Percentiles rank a stretch among this genome's conserved stretches.
phyloP scores from a whole-genome alignment of 2,329 filamentous ascomycete genomes.

The Aspergillus ustus region DNA sequence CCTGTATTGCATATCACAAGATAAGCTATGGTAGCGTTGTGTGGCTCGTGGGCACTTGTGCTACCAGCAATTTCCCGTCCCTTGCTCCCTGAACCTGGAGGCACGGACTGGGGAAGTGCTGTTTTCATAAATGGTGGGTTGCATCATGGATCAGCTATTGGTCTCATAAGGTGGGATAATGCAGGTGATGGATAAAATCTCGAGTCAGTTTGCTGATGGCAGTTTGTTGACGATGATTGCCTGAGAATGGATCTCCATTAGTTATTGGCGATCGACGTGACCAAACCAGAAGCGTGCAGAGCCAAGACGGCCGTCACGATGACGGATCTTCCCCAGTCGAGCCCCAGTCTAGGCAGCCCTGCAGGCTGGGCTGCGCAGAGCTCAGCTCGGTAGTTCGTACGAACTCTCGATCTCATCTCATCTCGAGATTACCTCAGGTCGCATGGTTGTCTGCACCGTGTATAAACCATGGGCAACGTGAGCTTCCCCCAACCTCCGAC shows the following conservation, averaged over 20 bases:
- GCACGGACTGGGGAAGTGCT: background rate
- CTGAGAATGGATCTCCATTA: background rate
- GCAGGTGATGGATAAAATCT: background rate
- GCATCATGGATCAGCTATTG: background rate
- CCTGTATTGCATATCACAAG: background rate
- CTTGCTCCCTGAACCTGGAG: background rate
- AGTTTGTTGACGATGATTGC: background rate
- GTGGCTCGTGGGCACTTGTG: background rate
- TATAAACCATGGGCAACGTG: background rate
- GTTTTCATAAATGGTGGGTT: background rate
- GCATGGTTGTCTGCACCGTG: background rate
- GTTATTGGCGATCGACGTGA: background rate
- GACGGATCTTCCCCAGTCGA: background rate
- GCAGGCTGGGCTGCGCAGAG: background rate
- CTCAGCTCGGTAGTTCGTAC: background rate
- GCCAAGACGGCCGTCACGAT: background rate
- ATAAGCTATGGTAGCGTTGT: background rate
- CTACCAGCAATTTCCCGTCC: background rate
- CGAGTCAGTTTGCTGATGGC: background rate
- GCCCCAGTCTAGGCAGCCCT: background rate
- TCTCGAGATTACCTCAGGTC: background rate
- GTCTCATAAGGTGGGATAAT: background rate
- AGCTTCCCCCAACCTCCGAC: slow-evolving; percentile 21
- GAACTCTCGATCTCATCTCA: background rate
- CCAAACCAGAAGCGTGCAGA: background rate